Evolutionary conservation across 345 rosid genomes (phyloP), one percentile per base, ranked within the genome.

Genomic region (Fremontodendron californicum): DNA sequence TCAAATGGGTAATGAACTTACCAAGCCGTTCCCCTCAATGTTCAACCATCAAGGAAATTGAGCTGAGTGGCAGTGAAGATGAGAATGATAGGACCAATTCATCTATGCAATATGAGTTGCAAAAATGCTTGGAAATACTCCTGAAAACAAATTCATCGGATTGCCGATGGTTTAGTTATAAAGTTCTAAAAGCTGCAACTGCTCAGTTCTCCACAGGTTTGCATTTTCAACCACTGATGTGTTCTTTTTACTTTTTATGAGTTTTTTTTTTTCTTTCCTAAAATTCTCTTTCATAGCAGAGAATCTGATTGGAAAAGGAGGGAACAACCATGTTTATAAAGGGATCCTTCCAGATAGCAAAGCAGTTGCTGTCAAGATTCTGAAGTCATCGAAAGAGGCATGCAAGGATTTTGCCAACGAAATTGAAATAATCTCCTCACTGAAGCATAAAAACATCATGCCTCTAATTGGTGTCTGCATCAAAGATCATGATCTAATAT

Each of bases 1-100:
- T 91, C 27, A 86, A 91, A 77, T 96, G 99, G 99, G 92, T 88
- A 15, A 89, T 96, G 96, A 89, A 79, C 86, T 86, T 91, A 39
- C 99, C 98, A 23, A 84, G 80, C 75, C 89, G 98, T 74, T 88
- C 91, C 54, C 83, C 80, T 71, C 61, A 27, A 75, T 74, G 58
- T 72, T 76, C 84, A 19, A 70, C 75, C 54, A 58, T 74, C 15
- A 75, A 8, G 67, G 83, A 77, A 67, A 58, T 57, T 29, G 81
- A 74, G 23, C 74, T 16, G 64, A 75, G 74, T 63, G 73, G 62
- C 8, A 29, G 63, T 33, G 43, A 55, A 74, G 77, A 78, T 48
- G 81, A 74, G 49, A 78, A 78, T 62, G 76, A 68, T 37, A 49
- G 66, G 75, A 71, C 3, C 23, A 67, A 73, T 25, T 79, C 82